Conservation (phyloP, 1,284 basidiomycete species). For the Grifola frondosa region DNA sequence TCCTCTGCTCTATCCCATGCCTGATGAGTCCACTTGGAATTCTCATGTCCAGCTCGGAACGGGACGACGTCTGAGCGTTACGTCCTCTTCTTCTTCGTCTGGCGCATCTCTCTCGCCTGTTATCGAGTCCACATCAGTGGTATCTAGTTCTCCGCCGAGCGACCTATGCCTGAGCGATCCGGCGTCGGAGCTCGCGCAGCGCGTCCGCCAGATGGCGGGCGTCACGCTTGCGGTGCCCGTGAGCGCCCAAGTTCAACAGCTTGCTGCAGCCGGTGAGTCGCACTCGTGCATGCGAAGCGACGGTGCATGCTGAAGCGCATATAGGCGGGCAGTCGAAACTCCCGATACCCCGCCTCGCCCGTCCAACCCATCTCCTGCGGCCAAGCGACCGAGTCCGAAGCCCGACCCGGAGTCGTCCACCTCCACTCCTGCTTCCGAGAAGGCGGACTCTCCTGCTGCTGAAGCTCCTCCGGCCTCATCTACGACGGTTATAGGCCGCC, state of each 20-base stretch:
- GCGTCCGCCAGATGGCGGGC: constrained; percentile 58
- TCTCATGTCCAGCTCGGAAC: constrained; percentile 19
- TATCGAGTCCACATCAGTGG: constrained; percentile 32
- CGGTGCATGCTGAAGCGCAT: too few relatives aligned
- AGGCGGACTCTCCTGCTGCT: constrained; percentile 21
- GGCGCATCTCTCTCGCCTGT: constrained; percentile 50
- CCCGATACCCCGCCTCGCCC: constrained; percentile 34
- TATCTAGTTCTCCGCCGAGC: constrained; percentile 23
- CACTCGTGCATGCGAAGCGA: too few relatives aligned
- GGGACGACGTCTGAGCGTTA: constrained; percentile 40
- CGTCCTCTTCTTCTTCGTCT: constrained; percentile 51
- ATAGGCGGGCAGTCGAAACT: constrained; percentile 32
- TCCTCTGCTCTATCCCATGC: constrained; percentile 19
- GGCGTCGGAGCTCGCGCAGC: constrained; percentile 53
- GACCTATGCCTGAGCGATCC: constrained; percentile 37
- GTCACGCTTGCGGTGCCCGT: constrained; percentile 62
- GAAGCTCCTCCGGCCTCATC: constrained; percentile 17
- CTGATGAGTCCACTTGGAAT: constrained; percentile 16
- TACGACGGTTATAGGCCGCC: constrained; percentile 42
- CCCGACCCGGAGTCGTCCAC: constrained; percentile 32
- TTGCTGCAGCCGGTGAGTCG: constrained; percentile 25
- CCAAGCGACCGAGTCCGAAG: constrained; percentile 17
- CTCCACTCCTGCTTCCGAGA: constrained; percentile 24
- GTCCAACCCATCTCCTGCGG: constrained; percentile 15
- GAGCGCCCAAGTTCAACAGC: constrained; percentile 32